Conservation (phyloP, 805 yeast species). For the Metschnikowia henanensis region DNA sequence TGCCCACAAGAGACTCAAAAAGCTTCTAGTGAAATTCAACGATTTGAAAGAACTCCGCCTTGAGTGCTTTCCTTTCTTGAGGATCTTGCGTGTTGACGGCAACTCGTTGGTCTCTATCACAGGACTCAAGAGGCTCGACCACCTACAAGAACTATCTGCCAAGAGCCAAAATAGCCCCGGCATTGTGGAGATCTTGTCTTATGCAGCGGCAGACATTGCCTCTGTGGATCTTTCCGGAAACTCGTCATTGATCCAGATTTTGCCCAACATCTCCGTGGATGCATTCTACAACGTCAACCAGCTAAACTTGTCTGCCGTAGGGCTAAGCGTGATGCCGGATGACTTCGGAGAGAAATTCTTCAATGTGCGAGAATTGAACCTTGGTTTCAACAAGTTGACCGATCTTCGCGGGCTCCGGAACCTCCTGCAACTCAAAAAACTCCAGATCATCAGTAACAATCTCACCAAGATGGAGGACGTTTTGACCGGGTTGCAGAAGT, state of each 20-base stretch:
- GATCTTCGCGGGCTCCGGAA: slow-evolving; percentile 34
- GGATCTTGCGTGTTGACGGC: slow-evolving; percentile 48
- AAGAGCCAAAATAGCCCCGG: slow-evolving; percentile 32
- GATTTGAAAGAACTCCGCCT: slow-evolving; percentile 33
- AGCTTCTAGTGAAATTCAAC: slow-evolving; percentile 40
- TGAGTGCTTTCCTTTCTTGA: slow-evolving; percentile 34
- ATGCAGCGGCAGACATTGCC: slow-evolving; percentile 27
- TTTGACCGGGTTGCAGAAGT: slow-evolving; percentile 29
- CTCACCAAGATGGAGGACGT: slow-evolving; percentile 34
- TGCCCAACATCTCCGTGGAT: not conserved
- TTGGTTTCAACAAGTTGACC: slow-evolving; percentile 48
- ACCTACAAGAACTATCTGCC: slow-evolving; percentile 44
- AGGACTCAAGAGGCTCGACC: slow-evolving; percentile 29
- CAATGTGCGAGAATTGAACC: slow-evolving; percentile 45
- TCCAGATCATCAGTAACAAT: slow-evolving; percentile 48
- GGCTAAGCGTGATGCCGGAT: slow-evolving; percentile 38
- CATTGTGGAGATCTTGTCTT: slow-evolving; percentile 20
- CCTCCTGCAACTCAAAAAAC: slow-evolving; percentile 35
- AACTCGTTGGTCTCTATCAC: slow-evolving; percentile 28
- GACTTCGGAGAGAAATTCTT: slow-evolving; percentile 43
- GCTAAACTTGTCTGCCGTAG: slow-evolving; percentile 49
- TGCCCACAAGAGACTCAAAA: slow-evolving; percentile 33
- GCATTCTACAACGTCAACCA: slow-evolving; percentile 36
- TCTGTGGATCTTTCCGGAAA: slow-evolving; percentile 45
- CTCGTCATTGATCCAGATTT: slow-evolving; percentile 4